Evolutionary conservation across 208 protist species (phyloP), one percentile per base, ranked within the genome.

Genomic region (Crithidia fasciculata): DNA sequence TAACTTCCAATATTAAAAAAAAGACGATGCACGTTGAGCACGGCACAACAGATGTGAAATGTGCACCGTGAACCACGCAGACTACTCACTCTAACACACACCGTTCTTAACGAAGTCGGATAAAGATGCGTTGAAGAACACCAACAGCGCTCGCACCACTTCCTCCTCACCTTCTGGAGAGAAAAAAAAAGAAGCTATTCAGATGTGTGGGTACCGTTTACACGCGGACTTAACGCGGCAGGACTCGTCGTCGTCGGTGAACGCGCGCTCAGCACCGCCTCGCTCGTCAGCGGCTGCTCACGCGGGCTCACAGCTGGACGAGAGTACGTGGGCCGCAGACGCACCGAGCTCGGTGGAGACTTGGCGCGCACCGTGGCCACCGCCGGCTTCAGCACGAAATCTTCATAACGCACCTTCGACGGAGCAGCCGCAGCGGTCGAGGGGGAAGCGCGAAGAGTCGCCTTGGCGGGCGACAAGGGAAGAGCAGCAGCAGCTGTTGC

Each of bases 351-450:
- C 43, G 53, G 52, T 15, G 65, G 65, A 0, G 65, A 61, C 65
- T 59, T 37, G 8, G 7, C 52, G 41, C 64, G 52, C 13, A 59
- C 16, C 1, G 18, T 10, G 4, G 12, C 47, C 19, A 9, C 6
- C 7, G 64, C 47, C 2, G 36, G 16, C n/a, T n/a, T 47, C 8
- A 69, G 3, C 3, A 70, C 13, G 36, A 70, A 70, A 19, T 70
- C 65, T 40, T 70, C 65, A 37, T 70, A 70, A 40, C 65, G 65
- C 19, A 70, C 10, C 41, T 50, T 59, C 2, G 65, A 70, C 2
- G 65, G 53, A 2, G 15, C 41, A 12, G 37, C 47, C 3, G 54
- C 43, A 5, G 19, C 53, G 9, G 40, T 15, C 9, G 54, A 47
- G 4, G 53, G 41, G 0, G 65, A 28, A 15, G 65, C 8, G 52